phyloP scores from a whole-genome alignment of 2,329 filamentous ascomycete genomes.

The Ophiognomonia clavigignenti-juglandacearum region DNA sequence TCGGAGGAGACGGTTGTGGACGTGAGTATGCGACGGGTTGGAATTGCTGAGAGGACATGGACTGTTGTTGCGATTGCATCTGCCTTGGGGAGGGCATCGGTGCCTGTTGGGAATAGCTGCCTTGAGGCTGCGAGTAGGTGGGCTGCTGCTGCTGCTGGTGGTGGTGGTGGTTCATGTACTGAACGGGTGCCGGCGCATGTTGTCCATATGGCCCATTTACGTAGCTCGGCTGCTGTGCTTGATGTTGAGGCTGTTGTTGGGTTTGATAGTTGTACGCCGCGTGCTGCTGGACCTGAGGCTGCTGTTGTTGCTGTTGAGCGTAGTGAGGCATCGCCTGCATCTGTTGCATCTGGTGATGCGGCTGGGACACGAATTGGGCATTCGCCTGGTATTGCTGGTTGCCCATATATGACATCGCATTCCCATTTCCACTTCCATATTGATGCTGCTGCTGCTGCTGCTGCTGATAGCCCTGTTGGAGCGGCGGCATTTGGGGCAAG shows the following conservation, averaged over 20 bases:
- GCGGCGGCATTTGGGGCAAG: slow-evolving; percentile 15
- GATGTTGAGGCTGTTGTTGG: slow-evolving; percentile 18
- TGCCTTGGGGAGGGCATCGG: slow-evolving; percentile 17
- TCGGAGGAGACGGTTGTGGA: slow-evolving; percentile 14
- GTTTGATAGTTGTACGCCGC: slow-evolving; percentile 21
- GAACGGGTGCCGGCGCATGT: slow-evolving; percentile 3
- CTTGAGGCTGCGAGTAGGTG: not conserved
- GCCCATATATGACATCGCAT: slow-evolving; percentile 15
- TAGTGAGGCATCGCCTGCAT: slow-evolving; percentile 21
- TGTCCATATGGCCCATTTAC: slow-evolving; percentile 22
- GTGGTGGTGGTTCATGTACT: slow-evolving; percentile 23
- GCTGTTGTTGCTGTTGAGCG: slow-evolving; percentile 20
- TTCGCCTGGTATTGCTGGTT: slow-evolving; percentile 20
- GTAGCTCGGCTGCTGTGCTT: slow-evolving; percentile 16
- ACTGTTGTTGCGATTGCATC: slow-evolving; percentile 19
- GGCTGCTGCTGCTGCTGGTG: slow-evolving; percentile 24
- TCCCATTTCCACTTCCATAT: slow-evolving; percentile 14
- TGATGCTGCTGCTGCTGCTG: slow-evolving; percentile 23
- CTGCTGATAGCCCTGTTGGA: slow-evolving; percentile 22
- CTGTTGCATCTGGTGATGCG: slow-evolving; percentile 23
- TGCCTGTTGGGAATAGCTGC: slow-evolving; percentile 19
- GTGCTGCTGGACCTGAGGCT: slow-evolving; percentile 23
- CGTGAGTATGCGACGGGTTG: slow-evolving; percentile 10
- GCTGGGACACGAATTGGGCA: slow-evolving; percentile 19
- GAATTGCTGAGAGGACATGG: slow-evolving; percentile 25